These are phyloP conservation scores for Spergularia azorica DNA, from an alignment of 179 eudicot species.

Conservation along the genomic window DNA sequence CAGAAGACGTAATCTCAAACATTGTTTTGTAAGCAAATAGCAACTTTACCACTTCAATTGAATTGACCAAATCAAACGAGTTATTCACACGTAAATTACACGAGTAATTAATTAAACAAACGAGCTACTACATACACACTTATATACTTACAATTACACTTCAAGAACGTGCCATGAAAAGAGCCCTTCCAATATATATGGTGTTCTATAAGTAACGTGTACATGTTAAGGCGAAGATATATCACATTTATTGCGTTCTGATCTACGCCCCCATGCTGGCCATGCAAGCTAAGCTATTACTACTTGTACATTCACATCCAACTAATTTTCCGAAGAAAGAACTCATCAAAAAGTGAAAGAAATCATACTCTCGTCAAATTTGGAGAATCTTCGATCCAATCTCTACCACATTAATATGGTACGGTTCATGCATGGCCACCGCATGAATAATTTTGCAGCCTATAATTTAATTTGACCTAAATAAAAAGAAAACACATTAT, in stretches of 20 bases:
- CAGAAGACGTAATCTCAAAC: too few species aligned
- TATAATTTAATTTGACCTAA: not conserved
- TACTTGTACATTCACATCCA: not conserved
- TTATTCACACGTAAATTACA: too few species aligned
- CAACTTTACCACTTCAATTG: too few species aligned
- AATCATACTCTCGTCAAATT: not conserved
- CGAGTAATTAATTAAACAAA: too few species aligned
- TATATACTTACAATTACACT: not conserved
- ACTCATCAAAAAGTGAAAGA: not conserved
- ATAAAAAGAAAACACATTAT: not conserved
- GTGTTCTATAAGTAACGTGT: slow-evolving; percentile 28
- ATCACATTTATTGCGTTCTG: slow-evolving; percentile 23
- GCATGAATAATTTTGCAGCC: not conserved
- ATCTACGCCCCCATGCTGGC: slow-evolving; percentile 4
- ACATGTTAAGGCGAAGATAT: not conserved
- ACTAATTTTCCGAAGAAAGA: not conserved
- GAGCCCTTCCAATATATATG: slow-evolving; percentile 7
- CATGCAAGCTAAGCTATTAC: slow-evolving; percentile 3
- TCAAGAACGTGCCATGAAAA: not conserved
- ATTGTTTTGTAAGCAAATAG: too few species aligned
- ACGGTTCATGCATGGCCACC: slow-evolving; percentile 3
- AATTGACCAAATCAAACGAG: too few species aligned
- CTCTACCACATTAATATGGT: not conserved
- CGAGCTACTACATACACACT: too few species aligned
- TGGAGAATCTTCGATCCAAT: not conserved